Evolutionary conservation across 73 alveolate genomes (phyloP), one percentile per base, ranked within the genome.

Genomic region (Blepharisma japonicum): DNA sequence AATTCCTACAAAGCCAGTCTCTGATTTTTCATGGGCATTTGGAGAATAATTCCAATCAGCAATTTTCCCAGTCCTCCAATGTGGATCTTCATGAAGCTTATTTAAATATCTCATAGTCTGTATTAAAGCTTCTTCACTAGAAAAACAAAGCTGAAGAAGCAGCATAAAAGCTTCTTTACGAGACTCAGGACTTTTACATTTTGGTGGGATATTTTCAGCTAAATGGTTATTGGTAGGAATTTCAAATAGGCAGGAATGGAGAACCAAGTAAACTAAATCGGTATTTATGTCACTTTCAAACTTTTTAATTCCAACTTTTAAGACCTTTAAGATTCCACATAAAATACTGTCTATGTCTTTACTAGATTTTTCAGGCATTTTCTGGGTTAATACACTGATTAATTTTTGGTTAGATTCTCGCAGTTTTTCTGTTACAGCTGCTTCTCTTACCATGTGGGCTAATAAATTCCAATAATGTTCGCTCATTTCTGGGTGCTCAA

Each of bases 1-100:
- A 27, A 86, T 71, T 6, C 93, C 93, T 18, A 86, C 93, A 55
- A 84, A 86, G n/a, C 88, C 91, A 77, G 89, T 83, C 27, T 74
- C 71, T 20, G 87, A 77, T 51, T 83, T 86, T 21, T 82, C 84
- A 42, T 76, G 78, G 6, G 56, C 67, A 18, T 66, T 83, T 32
- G 83, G 81, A 25, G 54, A 25, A 25, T 27, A 25, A 25, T 55
- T 48, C 81, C 83, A 74, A 45, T 74, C 83, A 0, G 82, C 21
- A 74, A 48, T n/a, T 18, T 48, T 46, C 21, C 51, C n/a, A 9
- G 83, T 21, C 81, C 83, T 74, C 74, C 81, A 54, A 21, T 25
- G 54, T 14, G 83, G 71, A 45, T 70, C 61, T 18, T 70, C 66
- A 45, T 70, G 80, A 0, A 70, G n/a, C n/a, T 39, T 9, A 7